Percentiles rank a stretch among this genome's conserved stretches.
Conservation (phyloP, 225 moss, liverwort and hornwort species). For the Marchantia paleacea region DNA sequence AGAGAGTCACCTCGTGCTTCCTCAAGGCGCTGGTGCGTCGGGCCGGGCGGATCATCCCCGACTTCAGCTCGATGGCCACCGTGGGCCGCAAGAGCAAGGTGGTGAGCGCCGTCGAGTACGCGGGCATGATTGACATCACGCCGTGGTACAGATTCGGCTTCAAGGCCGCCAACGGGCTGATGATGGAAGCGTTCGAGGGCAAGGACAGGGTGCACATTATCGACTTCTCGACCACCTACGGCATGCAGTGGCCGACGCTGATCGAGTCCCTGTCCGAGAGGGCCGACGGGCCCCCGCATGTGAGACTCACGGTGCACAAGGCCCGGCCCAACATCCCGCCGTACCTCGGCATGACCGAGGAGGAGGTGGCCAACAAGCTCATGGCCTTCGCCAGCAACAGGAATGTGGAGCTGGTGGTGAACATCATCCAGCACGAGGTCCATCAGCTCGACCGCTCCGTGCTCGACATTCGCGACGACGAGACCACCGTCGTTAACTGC, state of each 20-base stretch:
- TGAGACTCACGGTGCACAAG: conserved; percentile 64
- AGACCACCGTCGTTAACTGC: conserved; percentile 60
- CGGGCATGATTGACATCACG: conserved; percentile 72
- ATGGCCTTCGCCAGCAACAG: conserved; percentile 52
- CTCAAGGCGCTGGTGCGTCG: conserved; percentile 52
- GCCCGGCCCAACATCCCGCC: conserved; percentile 63
- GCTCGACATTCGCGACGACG: conserved; percentile 50
- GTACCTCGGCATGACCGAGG: conserved; percentile 49
- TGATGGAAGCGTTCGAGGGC: conserved; percentile 68
- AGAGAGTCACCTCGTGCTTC: conserved; percentile 62
- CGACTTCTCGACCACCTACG: conserved; percentile 63
- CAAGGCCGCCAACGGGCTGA: conserved; percentile 71
- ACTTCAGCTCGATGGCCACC: conserved; percentile 16
- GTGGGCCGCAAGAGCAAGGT: conserved; percentile 35
- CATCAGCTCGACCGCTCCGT: conserved; percentile 42
- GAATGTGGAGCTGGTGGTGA: conserved; percentile 58
- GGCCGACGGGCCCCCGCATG: conserved; percentile 57
- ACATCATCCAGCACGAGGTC: conserved; percentile 44
- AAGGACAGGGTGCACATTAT: conserved; percentile 68
- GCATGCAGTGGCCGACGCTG: conserved; percentile 80
- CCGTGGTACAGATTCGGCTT: conserved; percentile 88
- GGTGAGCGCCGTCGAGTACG: conserved; percentile 60
- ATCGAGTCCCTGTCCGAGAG: conserved; percentile 66
- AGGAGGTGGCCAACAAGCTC: conserved; percentile 49
- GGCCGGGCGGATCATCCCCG: conserved; percentile 41